These are phyloP conservation scores for Rhododendron mucronatum DNA, from an alignment of 148 eudicot genomes.

Conservation along the genomic window DNA sequence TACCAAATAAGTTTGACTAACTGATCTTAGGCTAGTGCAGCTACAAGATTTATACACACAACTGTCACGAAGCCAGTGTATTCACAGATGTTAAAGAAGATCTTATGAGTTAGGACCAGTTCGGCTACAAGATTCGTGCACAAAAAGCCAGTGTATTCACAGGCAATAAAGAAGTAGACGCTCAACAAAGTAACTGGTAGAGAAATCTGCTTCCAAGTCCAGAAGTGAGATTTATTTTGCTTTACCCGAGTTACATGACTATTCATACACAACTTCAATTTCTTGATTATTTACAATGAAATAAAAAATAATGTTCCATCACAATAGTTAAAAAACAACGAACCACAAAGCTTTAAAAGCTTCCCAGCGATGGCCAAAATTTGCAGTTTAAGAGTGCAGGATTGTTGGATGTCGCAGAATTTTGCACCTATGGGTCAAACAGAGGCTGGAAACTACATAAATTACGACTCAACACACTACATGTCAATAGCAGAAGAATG, in stretches of 20 bases:
- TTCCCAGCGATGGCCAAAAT: not conserved
- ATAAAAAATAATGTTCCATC: not conserved
- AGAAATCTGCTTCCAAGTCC: not conserved
- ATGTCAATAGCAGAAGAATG: not conserved
- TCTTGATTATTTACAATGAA: not conserved
- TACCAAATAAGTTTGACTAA: not conserved
- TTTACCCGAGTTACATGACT: not conserved
- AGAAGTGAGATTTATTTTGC: not conserved
- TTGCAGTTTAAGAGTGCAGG: not conserved
- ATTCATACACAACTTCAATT: not conserved
- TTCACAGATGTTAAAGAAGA: not conserved
- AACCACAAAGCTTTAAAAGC: not conserved
- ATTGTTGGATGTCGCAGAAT: not conserved
- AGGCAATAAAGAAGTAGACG: not conserved
- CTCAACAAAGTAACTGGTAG: not conserved
- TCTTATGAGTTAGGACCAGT: not conserved
- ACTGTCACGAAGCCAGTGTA: not conserved
- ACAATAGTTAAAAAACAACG: not conserved
- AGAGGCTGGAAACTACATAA: not conserved
- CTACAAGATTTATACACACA: not conserved
- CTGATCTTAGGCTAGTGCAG: not conserved
- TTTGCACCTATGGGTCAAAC: not conserved
- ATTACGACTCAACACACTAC: not conserved
- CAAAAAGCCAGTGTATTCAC: not conserved
- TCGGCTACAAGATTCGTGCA: not conserved